phyloP scores from a whole-genome alignment of 768 basidiomycete genomes.

The Lactarius deliciosus region DNA sequence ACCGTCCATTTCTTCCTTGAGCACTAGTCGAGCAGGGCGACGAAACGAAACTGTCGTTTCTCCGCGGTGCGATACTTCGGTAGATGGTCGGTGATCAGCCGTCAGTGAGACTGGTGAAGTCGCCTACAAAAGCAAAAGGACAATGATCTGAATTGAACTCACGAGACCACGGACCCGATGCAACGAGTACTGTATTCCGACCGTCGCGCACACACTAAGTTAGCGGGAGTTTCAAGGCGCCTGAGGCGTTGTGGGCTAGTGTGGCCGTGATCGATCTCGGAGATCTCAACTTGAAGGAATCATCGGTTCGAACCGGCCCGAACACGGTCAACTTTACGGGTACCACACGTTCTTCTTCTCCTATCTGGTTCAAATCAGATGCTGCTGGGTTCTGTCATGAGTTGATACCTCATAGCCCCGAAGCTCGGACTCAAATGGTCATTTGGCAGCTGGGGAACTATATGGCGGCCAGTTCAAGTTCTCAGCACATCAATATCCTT shows the following conservation, averaged over 20 bases:
- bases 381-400: constrained; percentile 65
- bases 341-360: constrained; percentile 62
- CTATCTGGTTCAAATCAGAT: constrained; percentile 59
- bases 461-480: constrained; percentile 29
- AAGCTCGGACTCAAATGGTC: constrained; percentile 57
- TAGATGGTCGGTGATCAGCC: too few species aligned
- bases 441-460: constrained; percentile 71
- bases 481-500: neutral
- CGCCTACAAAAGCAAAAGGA: too few species aligned
- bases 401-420: constrained; percentile 51
- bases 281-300: too few species aligned
- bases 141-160: too few species aligned
- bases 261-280: too few species aligned
- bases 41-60: neutral
- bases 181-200: too few species aligned
- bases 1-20: neutral
- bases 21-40: neutral
- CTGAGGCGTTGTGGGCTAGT: too few species aligned
- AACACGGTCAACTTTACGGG: constrained; percentile 32
- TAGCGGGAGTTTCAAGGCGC: too few species aligned
- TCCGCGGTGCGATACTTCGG: too few species aligned
- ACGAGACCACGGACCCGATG: too few species aligned
- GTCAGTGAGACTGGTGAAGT: too few species aligned
- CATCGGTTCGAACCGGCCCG: neutral
- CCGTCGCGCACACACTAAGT: too few species aligned